These are phyloP conservation scores for Strigomonas culicis DNA, from an alignment of 208 protist species.

Conservation along the genomic window DNA sequence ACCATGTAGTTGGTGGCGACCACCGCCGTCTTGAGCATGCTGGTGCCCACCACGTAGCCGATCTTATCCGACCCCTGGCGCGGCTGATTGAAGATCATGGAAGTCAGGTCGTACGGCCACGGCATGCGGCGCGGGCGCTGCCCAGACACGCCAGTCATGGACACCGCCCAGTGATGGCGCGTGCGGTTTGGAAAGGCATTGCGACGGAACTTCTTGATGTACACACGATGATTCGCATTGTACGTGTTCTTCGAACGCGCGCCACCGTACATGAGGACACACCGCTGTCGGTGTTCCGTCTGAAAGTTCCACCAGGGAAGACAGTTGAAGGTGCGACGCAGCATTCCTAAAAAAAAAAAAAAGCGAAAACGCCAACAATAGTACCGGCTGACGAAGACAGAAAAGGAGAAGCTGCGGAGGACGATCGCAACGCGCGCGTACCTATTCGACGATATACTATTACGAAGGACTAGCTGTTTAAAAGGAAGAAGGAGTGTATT, in stretches of 20 bases:
- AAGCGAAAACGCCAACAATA: neutral
- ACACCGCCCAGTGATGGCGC: constrained; percentile 87
- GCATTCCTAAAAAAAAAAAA: constrained; percentile 30
- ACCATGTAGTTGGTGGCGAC: constrained; percentile 91
- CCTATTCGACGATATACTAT: too few species aligned
- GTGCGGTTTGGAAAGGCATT: constrained; percentile 91
- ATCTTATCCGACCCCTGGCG: constrained; percentile 90
- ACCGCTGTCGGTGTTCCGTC: constrained; percentile 86
- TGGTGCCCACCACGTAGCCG: constrained; percentile 90
- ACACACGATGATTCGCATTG: constrained; percentile 87
- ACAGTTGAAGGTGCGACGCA: constrained; percentile 51
- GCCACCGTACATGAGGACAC: constrained; percentile 90
- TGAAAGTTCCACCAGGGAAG: constrained; percentile 93
- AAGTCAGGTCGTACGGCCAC: constrained; percentile 91
- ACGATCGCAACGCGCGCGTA: neutral
- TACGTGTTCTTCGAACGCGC: constrained; percentile 81
- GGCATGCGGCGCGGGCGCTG: constrained; percentile 91
- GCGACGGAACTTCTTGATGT: constrained; percentile 86
- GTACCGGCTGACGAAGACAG: neutral
- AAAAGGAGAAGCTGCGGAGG: neutral
- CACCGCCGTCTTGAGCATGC: constrained; percentile 91
- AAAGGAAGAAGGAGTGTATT: too few species aligned
- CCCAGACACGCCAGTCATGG: constrained; percentile 80
- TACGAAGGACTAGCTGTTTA: too few species aligned
- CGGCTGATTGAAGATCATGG: constrained; percentile 91